Conservation (phyloP, 2,329 filamentous ascomycete genomes). For the Penicillium sp. region DNA sequence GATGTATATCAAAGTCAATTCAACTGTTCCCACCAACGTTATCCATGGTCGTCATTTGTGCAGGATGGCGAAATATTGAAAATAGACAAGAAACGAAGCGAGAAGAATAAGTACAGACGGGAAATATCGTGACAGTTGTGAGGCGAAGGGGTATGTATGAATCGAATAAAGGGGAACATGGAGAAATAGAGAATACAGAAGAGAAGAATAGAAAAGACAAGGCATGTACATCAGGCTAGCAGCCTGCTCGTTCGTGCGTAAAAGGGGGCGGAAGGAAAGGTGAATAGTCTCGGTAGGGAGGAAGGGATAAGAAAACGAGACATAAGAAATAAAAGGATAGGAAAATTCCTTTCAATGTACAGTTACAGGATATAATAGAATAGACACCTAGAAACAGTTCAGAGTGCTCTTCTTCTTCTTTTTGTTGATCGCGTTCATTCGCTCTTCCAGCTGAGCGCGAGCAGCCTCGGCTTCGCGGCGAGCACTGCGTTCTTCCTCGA, state of each 20-base stretch:
- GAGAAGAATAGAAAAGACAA: not conserved
- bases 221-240: slow-evolving; percentile 16
- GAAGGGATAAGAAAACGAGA: too few relatives aligned
- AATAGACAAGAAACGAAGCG: slow-evolving; percentile 1
- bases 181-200: slow-evolving; percentile 15
- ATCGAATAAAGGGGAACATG: slow-evolving; percentile 15
- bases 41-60: slow-evolving; percentile 13
- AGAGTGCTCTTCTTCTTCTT: slow-evolving; percentile 93
- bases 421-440: slow-evolving; percentile 87
- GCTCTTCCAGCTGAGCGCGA: slow-evolving; percentile 81
- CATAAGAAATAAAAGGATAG: not conserved
- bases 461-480: slow-evolving; percentile 85
- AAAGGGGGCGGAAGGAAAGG: slow-evolving; percentile 8
- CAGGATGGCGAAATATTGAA: slow-evolving; percentile 12
- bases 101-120: slow-evolving; percentile 5
- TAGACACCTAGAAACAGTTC: slow-evolving; percentile 79
- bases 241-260: slow-evolving; percentile 15
- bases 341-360: slow-evolving; percentile 11
- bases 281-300: not conserved
- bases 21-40: slow-evolving; percentile 13
- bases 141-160: slow-evolving; percentile 18
- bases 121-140: slow-evolving; percentile 2
- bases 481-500: slow-evolving; percentile 95
- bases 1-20: slow-evolving; percentile 1
- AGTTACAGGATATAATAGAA: slow-evolving; percentile 4